A percentile compares a stretch with the other conserved stretches of the same genome.
These are phyloP conservation scores for Tolypocladium inflatum DNA, from an alignment of 2,329 filamentous ascomycete species.

Conservation along the genomic window DNA sequence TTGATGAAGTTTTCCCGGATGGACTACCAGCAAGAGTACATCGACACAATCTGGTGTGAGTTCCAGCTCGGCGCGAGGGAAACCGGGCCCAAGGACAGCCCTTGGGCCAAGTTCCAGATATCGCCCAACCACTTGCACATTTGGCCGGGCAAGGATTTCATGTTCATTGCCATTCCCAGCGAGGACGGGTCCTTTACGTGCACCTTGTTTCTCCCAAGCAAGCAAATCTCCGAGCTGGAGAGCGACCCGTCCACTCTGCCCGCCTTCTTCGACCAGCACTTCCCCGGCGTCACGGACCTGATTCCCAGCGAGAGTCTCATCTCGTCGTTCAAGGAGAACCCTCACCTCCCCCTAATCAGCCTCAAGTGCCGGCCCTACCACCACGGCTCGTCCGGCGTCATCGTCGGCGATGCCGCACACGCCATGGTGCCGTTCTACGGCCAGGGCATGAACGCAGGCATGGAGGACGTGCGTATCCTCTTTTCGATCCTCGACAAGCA, in stretches of 20 bases:
- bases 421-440: conserved; percentile 99
- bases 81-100: conserved; percentile 14
- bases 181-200: conserved; percentile 87
- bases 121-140: conserved; percentile 94
- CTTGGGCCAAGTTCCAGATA: conserved; percentile 55
- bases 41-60: conserved; percentile 96
- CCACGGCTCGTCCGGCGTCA: conserved; percentile 64
- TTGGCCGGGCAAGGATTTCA: conserved; percentile 87
- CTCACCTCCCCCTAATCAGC: conserved; percentile 84
- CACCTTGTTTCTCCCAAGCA: conserved; percentile 77
- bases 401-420: conserved; percentile 89
- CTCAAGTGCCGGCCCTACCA: conserved; percentile 91
- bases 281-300: conserved; percentile 72
- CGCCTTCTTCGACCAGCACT: conserved; percentile 70
- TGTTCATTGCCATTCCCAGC: conserved; percentile 96
- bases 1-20: conserved; percentile 92
- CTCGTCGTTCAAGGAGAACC: conserved; percentile 69
- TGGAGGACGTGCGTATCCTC: conserved; percentile 86
- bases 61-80: conserved; percentile 63
- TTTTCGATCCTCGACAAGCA: conserved; percentile 74
- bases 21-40: conserved; percentile 89
- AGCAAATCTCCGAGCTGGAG: conserved; percentile 60
- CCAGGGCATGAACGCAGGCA: conserved; percentile 93
- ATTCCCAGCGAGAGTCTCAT: conserved; percentile 60
- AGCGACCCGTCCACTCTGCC: conserved; percentile 49